Base-by-base conservation (phyloP, 495 filamentous ascomycete species). In the Penicillium soppii region DNA sequence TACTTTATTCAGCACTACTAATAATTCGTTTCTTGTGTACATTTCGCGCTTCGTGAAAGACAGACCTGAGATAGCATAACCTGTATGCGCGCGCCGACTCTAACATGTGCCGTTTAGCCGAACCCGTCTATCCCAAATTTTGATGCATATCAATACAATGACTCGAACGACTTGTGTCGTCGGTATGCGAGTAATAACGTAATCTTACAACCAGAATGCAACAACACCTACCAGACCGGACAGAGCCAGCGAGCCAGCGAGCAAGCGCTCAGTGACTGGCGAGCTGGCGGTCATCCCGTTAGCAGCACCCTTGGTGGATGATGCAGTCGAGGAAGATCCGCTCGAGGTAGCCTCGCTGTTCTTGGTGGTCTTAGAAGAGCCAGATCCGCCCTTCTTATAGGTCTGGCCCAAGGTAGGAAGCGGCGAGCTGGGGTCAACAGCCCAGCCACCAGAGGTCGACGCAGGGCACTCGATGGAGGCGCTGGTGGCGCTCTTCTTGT, bases 361-460 rank as follows among this genome's bases (percentile, higher is more conserved):
- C 16, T 41, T 29, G 17, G 41, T 43, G 19, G 53, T 39, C 15
- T 52, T 40, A 23, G 49, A 37, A n/a, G 48, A 33, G 7, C 15
- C 19, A 16, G 32, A 36, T 10, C 8, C n/a, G 0, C 27, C 29
- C 43, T 52, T 52, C 35, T 48, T 61, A 52, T 62, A 72, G n/a
- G 50, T 63, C 37, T 71, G 61, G 7, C 85, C 88, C 7, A 95
- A 48, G 13, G 80, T 87, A 0, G 90, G 90, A 9, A 92, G 75
- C 6, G 79, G 66, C 2, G 82, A 78, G 59, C 81, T 82, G 15
- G 87, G 84, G 53, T 89, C 67, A 5, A 94, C 82, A 30, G 80
- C 70, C 90, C 90, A 96, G 38, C 82, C 80, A 42, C 79, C 81
- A 1, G 76, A 54, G 0, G 87, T 92, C 19, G 80, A 85, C 3